A percentile compares a stretch with the other conserved stretches of the same genome.
Conservation (phyloP, 345 rosid genomes). For the Mercurialis annua region DNA sequence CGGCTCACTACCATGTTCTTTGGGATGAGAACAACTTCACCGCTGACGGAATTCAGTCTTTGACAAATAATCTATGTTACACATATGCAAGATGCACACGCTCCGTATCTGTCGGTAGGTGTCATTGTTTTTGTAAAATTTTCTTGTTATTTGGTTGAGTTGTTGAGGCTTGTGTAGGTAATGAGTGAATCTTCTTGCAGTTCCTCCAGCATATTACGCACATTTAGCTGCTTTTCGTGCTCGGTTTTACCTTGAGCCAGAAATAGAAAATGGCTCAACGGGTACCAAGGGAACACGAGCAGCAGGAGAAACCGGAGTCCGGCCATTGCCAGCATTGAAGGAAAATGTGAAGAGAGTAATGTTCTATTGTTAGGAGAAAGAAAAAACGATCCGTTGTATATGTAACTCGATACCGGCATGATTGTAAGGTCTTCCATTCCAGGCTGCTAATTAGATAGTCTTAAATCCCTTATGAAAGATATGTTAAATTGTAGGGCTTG, state of each 20-base stretch:
- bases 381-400: conserved; percentile 26
- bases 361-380: conserved; percentile 68
- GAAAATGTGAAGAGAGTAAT: conserved; percentile 97
- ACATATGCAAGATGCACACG: conserved; percentile 98
- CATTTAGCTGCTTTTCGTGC: conserved; percentile 98
- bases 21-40: conserved; percentile 99
- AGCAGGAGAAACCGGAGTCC: conserved; percentile 57
- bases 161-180: background rate
- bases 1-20: conserved; percentile 97
- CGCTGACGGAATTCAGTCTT: conserved; percentile 91
- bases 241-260: conserved; percentile 94
- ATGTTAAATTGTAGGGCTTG: conserved; percentile 26
- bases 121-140: background rate
- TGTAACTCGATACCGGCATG: conserved; percentile 13
- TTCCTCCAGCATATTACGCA: conserved; percentile 97
- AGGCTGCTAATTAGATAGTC: conserved; percentile 12
- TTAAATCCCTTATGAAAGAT: conserved; percentile 12
- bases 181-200: conserved; percentile 37
- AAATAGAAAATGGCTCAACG: conserved; percentile 59
- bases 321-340: conserved; percentile 91
- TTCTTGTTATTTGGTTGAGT: background rate
- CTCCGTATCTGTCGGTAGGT: conserved; percentile 87
- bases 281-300: conserved; percentile 38
- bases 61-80: conserved; percentile 94
- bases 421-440: conserved; percentile 10